Conservation (phyloP, 305 asterid species). For the Striga hermonthica region DNA sequence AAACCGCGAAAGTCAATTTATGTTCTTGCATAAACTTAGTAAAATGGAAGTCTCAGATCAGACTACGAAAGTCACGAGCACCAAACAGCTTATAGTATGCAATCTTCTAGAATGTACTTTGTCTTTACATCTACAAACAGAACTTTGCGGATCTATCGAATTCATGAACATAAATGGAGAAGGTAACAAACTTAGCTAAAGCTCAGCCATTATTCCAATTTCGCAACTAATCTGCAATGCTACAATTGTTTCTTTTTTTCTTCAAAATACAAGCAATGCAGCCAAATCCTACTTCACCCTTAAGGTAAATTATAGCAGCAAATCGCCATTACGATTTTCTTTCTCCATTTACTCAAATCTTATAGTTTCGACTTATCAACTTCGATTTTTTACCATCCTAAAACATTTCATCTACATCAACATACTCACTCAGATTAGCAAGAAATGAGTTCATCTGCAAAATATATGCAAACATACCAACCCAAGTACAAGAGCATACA, state of each 20-base stretch:
- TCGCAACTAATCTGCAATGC: background rate
- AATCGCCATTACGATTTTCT: constrained; percentile 2
- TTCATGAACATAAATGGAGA: background rate
- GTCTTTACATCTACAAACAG: background rate
- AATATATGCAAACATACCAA: background rate
- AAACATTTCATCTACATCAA: constrained; percentile 8
- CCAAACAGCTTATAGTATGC: background rate
- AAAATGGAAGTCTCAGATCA: background rate
- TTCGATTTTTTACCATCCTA: background rate
- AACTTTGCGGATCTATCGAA: background rate
- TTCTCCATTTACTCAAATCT: background rate
- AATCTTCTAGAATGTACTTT: background rate
- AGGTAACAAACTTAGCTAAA: background rate
- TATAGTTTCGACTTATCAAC: background rate
- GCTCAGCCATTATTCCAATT: background rate
- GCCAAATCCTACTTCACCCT: background rate
- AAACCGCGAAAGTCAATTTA: background rate
- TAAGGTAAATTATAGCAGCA: background rate
- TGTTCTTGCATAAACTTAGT: background rate
- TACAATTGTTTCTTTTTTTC: no score
- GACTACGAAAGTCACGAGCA: background rate
- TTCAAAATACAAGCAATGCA: background rate
- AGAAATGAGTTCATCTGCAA: constrained; percentile 4
- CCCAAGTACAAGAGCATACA: constrained; percentile 13
- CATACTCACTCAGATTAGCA: constrained; percentile 4